Evolutionary conservation across 2,329 filamentous ascomycete genomes (phyloP), one percentile per base, ranked within the genome.

Genomic region (Cytospora piceae): DNA sequence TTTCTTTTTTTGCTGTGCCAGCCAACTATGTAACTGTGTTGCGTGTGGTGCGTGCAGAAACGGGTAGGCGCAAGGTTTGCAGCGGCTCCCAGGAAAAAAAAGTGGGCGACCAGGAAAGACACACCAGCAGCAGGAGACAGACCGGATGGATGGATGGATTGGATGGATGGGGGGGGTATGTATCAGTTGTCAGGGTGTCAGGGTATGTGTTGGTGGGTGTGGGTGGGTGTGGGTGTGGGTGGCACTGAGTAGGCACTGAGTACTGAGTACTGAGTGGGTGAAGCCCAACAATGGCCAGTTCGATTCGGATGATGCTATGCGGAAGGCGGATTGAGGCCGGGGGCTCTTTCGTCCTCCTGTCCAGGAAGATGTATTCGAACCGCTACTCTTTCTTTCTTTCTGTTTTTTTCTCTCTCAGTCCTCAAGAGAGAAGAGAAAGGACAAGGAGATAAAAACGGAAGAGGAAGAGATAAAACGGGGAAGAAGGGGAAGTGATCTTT

Each of bases 51-150:
- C n/a, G 29, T 63, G 61, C 61, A 63, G 53, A 57, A 57, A 53
- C 61, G 61, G 34, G 61, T 53, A 63, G 37, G 61, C 61, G 61
- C 61, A 63, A 63, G 39, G 42, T 63, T 63, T 63, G 61, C 54
- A 57, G 53, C 61, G 54, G 53, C 46, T 49, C n/a, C n/a, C 11
- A 49, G 20, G 11, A 22, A 46, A 46, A 9, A 24, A 49, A 24
- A 49, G 46, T 49, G 46, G 46, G 46, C 46, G 46, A 49, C 3
- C 4, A 24, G 46, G 20, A 22, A 8, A 46, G 20, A 20, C 17
- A 17, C 11, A 14, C 37, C 14, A 5, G 6, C 17, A n/a, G 4
- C 17, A 46, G 39, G 39, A n/a, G 17, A 39, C 12, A 7, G 32
- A 12, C 20, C 20, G 39, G 42, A 37, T 60, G 58, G 58, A n/a